Conservation (phyloP, 257 asterid genomes). For the Linderniella brevidens region DNA sequence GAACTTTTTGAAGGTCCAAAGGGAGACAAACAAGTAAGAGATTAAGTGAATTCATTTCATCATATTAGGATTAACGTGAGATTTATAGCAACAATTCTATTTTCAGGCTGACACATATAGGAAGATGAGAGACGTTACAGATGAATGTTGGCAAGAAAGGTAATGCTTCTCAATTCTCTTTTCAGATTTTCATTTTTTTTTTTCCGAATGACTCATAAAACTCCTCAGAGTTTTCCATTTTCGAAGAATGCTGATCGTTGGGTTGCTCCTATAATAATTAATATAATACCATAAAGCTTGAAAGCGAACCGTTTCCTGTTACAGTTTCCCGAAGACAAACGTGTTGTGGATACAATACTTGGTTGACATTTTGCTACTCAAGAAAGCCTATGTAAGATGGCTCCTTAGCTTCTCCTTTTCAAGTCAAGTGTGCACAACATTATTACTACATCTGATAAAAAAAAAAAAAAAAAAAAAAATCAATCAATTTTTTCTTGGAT, state of each 20-base stretch:
- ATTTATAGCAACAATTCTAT: slow-evolving; percentile 1
- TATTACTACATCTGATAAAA: background rate
- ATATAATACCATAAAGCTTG: background rate
- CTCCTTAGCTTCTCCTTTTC: background rate
- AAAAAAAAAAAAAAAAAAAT: too few relatives aligned
- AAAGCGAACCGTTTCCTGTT: slow-evolving; percentile 7
- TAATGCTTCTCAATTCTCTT: slow-evolving; percentile 9
- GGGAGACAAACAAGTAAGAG: slow-evolving; percentile 68
- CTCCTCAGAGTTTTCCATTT: background rate
- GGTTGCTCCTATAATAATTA: background rate
- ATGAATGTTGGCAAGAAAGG: slow-evolving; percentile 97
- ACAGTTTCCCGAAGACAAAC: slow-evolving; percentile 89
- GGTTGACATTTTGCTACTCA: slow-evolving; percentile 60
- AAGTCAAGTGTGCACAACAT: background rate
- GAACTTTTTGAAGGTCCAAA: slow-evolving; percentile 80
- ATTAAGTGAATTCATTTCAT: background rate
- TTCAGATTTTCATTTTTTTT: background rate
- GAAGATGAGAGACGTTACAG: slow-evolving; percentile 81
- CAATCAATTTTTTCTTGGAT: background rate
- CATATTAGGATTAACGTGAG: background rate
- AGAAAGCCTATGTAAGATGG: slow-evolving; percentile 74
- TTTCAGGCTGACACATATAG: slow-evolving; percentile 84
- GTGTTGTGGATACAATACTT: slow-evolving; percentile 83
- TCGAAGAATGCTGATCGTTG: background rate
- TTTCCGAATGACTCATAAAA: background rate